Conservation (phyloP, 305 asterid genomes). For the Fraxinus latifolia region DNA sequence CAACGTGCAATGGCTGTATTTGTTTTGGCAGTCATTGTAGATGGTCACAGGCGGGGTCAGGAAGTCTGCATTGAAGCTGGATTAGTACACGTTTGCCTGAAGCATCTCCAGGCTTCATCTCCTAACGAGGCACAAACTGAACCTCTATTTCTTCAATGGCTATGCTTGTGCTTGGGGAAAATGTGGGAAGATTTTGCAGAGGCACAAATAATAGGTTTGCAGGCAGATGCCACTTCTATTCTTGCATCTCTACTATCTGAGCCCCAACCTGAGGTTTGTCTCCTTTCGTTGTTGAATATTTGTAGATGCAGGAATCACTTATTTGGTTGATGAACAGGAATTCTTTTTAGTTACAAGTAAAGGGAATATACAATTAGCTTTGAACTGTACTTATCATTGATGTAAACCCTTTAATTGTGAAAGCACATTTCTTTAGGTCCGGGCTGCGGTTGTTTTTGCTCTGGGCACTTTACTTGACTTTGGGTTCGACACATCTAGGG, state of each 20-base stretch:
- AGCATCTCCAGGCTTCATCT: constrained; percentile 77
- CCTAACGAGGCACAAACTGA: constrained; percentile 82
- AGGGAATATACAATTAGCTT: neutral
- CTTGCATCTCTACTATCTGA: constrained; percentile 36
- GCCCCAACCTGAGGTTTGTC: constrained; percentile 81
- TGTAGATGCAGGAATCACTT: neutral
- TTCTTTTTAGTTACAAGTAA: neutral
- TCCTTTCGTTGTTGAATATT: constrained; percentile 2
- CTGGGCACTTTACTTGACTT: constrained; percentile 84
- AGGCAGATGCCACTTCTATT: constrained; percentile 80
- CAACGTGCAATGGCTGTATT: constrained; percentile 99
- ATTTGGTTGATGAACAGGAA: neutral
- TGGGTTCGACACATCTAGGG: constrained; percentile 74
- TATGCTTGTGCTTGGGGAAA: constrained; percentile 73
- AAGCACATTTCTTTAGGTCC: constrained; percentile 56
- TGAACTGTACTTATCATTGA: neutral
- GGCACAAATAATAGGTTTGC: constrained; percentile 81
- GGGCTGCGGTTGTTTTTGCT: constrained; percentile 94
- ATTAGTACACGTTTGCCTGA: constrained; percentile 73
- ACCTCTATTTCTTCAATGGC: constrained; percentile 49
- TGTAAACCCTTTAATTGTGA: constrained; percentile 18
- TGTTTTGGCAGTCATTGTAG: constrained; percentile 95
- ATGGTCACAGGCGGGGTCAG: constrained; percentile 96
- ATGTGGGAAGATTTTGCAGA: constrained; percentile 92
- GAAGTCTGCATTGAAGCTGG: constrained; percentile 83